Percentiles rank a stretch among this genome's conserved stretches.
Evolutionary conservation across 2,329 filamentous ascomycete genomes (phyloP).

Genomic region (Orbilia javanica): DNA sequence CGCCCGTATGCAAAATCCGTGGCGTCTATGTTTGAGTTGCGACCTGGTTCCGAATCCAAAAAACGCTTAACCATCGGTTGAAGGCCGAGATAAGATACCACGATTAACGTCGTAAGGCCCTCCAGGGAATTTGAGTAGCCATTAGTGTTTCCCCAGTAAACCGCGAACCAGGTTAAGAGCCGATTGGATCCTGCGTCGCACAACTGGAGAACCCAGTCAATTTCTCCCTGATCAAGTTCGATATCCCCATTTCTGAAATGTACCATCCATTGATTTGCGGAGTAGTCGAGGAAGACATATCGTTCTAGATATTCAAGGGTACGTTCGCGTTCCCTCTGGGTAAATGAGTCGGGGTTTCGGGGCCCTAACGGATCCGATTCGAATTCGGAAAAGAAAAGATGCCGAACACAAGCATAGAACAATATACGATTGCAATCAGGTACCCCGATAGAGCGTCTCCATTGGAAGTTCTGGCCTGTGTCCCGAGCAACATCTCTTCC

Average conservation of each 20-base stretch:
- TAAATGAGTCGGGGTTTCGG: too few relatives aligned
- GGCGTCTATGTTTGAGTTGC: background rate
- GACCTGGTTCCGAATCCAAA: background rate
- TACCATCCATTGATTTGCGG: slow-evolving; percentile 7
- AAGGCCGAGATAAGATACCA: slow-evolving; percentile 20
- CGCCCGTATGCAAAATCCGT: background rate
- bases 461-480: background rate
- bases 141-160: slow-evolving; percentile 15
- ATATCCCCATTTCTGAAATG: background rate
- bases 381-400: slow-evolving; percentile 6
- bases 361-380: too few relatives aligned
- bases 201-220: background rate
- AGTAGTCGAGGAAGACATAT: slow-evolving; percentile 25
- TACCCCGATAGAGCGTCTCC: background rate
- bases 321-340: too few relatives aligned
- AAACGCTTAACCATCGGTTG: background rate
- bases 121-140: background rate
- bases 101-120: slow-evolving; percentile 9
- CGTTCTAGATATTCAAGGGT: background rate
- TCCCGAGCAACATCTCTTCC: background rate
- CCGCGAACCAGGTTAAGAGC: slow-evolving; percentile 10
- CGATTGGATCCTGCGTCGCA: slow-evolving; percentile 18
- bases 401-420: background rate
- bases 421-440: background rate
- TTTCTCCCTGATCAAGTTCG: background rate